Percentiles rank a stretch among this genome's conserved stretches.
Conservation (phyloP, 768 basidiomycete species). For the Galerina sulciceps region DNA sequence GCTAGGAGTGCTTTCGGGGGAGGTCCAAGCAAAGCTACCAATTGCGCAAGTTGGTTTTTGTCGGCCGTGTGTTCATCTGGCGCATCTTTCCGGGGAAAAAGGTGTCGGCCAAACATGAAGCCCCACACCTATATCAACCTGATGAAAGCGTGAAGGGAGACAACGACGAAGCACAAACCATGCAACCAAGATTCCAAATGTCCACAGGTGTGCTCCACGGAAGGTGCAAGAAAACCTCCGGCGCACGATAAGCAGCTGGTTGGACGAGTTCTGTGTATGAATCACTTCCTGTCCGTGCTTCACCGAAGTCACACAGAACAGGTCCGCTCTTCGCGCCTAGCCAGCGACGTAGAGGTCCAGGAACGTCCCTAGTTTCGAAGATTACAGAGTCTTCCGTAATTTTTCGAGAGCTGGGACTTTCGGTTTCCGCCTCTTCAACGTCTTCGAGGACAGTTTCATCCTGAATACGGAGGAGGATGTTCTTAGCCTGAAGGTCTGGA, state of each 20-base stretch:
- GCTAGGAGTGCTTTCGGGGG: neutral
- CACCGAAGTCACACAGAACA: constrained; percentile 22
- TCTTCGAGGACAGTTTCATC: constrained; percentile 12
- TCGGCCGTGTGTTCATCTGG: neutral
- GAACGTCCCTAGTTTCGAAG: constrained; percentile 11
- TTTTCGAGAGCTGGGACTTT: constrained; percentile 21
- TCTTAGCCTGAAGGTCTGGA: constrained; percentile 20
- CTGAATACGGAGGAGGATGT: constrained; percentile 20
- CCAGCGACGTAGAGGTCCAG: constrained; percentile 27
- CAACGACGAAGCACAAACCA: constrained; percentile 23
- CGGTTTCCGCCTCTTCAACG: constrained; percentile 17
- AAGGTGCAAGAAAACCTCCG: constrained; percentile 30
- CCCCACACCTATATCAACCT: neutral
- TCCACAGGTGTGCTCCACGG: constrained; percentile 30
- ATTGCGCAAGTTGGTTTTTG: constrained; percentile 1
- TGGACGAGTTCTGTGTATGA: constrained; percentile 19
- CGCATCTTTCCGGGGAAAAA: constrained; percentile 1
- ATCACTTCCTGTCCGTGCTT: constrained; percentile 6
- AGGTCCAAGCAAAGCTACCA: constrained; percentile 1
- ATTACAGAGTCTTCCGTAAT: constrained; percentile 13
- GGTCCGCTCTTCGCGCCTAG: constrained; percentile 18
- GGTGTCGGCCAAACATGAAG: neutral
- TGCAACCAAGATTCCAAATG: constrained; percentile 33
- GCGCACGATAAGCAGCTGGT: constrained; percentile 29
- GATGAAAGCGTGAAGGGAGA: neutral